Evolutionary conservation across 352 stramenopile genomes (phyloP), one percentile per base, ranked within the genome.

Genomic region (Pythium folliculosum): DNA sequence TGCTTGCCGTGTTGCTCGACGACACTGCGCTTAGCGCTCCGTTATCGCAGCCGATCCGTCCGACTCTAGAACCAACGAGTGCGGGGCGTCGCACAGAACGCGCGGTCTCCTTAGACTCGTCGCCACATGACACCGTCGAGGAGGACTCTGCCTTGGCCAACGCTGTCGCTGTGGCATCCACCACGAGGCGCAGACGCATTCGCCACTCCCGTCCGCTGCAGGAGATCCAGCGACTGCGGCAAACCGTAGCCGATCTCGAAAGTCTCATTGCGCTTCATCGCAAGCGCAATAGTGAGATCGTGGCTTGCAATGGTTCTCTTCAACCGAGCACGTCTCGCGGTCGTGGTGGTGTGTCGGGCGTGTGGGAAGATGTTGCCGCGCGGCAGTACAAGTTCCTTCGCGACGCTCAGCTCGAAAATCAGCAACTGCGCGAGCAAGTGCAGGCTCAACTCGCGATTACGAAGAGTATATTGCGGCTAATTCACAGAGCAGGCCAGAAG

Each of bases 371-470:
- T n/a, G 49, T 60, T 1, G 60, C 60, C 9, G 37, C 32, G 22
- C 60, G 60, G 13, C 60, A 67, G 50, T 67, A 55, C 32, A 32
- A 67, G 38, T 60, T 48, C 32, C 51, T 67, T 5, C 40, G 52
- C 3, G 40, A 60, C 8, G 49, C 50, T 12, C 49, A 60, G 17
- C 12, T 37, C 3, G 43, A 60, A 50, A 67, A 67, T 32, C 50
- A 67, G 43, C 38, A 50, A 21, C 60, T 67, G 3, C 60, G 60
- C 3, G 38, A 43, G 1, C 60, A 67, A 48, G 13, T 67, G 5
- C 50, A 23, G 9, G 21, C 21, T 6, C 60, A 67, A 52, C 5
- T 55, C 5, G 21, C 23, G 9, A 45, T 67, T 19, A 48, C 43
- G n/a, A 45, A 48, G 14, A 44, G 51, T 16, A 25, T 67, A 4